A percentile compares a stretch with the other conserved stretches of the same genome.
phyloP scores from a whole-genome alignment of 148 eudicot species.

The Rhododendron williamsianum region DNA sequence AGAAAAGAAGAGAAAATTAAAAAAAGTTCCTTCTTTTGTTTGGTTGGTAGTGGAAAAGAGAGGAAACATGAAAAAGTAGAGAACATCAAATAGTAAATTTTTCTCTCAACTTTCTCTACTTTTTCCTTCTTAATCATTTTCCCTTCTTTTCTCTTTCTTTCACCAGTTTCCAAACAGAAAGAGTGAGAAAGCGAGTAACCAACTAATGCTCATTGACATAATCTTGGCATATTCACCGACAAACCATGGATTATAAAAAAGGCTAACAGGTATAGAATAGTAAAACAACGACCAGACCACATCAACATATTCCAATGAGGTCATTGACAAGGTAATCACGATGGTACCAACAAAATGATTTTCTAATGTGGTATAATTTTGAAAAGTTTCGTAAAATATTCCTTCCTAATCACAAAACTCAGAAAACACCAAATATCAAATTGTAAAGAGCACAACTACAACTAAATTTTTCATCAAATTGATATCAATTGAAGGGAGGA shows the following conservation, averaged over 20 bases:
- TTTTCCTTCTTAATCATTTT: background rate
- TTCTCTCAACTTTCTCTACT: background rate
- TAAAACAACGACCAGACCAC: background rate
- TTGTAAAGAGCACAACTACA: background rate
- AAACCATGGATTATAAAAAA: background rate
- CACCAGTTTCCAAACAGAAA: background rate
- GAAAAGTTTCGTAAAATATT: background rate
- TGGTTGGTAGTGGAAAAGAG: background rate
- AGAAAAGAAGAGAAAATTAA: background rate
- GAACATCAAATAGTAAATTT: background rate
- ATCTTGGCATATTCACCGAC: background rate
- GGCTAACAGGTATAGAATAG: background rate
- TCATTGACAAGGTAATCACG: background rate
- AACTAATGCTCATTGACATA: background rate
- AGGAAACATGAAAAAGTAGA: background rate
- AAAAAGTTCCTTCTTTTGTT: background rate
- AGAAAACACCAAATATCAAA: background rate
- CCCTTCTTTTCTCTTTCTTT: background rate
- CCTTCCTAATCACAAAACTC: background rate
- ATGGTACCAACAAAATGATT: background rate
- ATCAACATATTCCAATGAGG: background rate
- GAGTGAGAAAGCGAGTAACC: background rate
- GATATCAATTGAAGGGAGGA: background rate
- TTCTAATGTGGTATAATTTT: background rate
- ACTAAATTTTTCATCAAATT: background rate